Evolutionary conservation across 78 protist genomes (phyloP).

Genomic region (Salpingoeca rosetta): DNA sequence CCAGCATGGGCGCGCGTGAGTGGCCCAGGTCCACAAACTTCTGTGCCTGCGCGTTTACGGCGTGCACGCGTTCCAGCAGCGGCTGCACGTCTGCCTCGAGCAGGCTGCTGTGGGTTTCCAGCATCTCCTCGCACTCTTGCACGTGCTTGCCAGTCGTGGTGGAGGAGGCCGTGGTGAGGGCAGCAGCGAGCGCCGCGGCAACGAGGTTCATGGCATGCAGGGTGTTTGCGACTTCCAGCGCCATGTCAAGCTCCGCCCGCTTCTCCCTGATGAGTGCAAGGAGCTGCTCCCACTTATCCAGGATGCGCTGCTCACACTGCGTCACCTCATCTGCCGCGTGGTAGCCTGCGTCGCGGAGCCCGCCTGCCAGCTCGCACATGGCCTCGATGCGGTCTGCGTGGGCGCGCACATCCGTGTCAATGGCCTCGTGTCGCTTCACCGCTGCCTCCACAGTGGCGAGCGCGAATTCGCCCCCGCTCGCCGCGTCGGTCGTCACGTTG

Average conservation of each 20-base stretch:
- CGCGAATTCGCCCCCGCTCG: neutral
- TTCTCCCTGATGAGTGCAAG: neutral
- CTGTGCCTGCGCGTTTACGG: neutral
- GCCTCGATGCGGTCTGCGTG: constrained; percentile 6
- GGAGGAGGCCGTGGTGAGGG: neutral
- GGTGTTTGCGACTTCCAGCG: neutral
- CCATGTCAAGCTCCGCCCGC: neutral
- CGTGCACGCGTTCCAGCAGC: neutral
- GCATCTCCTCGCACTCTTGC: neutral
- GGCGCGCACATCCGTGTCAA: constrained; percentile 19
- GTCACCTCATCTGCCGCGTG: neutral
- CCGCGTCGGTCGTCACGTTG: too few relatives aligned
- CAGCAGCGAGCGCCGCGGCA: too few relatives aligned
- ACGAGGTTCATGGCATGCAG: neutral
- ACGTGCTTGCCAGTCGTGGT: neutral
- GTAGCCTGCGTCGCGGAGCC: neutral
- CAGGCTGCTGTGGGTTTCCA: neutral
- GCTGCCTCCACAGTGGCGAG: constrained; percentile 18
- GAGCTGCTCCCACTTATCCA: neutral
- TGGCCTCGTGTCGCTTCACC: constrained; percentile 20
- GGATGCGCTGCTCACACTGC: neutral
- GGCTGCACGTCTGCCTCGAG: too few relatives aligned
- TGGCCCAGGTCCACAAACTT: neutral
- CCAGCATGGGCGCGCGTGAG: neutral
- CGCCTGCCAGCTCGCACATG: neutral